These are phyloP conservation scores for Monosporascus ibericus DNA, from an alignment of 2,329 filamentous ascomycete species.

Conservation along the genomic window DNA sequence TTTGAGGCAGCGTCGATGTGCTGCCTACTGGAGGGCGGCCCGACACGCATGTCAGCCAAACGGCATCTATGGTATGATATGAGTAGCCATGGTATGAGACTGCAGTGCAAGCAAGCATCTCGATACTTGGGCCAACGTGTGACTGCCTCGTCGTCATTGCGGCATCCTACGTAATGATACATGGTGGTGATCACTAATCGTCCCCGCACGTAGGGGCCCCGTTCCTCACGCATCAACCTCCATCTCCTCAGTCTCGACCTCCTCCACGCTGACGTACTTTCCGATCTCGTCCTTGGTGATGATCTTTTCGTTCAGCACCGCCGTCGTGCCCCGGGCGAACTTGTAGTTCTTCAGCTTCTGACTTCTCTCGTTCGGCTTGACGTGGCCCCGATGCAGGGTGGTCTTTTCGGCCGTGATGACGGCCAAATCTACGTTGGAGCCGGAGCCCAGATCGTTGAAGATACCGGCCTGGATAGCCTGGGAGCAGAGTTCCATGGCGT, in stretches of 20 bases:
- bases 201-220: too few relatives aligned
- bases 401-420: conserved; percentile 96
- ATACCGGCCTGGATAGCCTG: conserved; percentile 90
- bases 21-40: neutral
- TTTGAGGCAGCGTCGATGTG: neutral
- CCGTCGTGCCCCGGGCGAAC: conserved; percentile 88
- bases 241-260: conserved; percentile 69
- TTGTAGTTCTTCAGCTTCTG: conserved; percentile 91
- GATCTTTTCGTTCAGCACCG: conserved; percentile 90
- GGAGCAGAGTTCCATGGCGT: conserved; percentile 62
- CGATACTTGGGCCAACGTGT: neutral
- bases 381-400: conserved; percentile 84
- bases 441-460: conserved; percentile 96
- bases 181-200: neutral
- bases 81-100: neutral
- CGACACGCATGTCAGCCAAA: neutral
- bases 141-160: neutral
- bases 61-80: neutral
- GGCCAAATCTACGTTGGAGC: conserved; percentile 94
- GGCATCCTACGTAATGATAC: neutral
- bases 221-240: conserved; percentile 55
- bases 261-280: conserved; percentile 88
- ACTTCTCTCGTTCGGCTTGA: conserved; percentile 85
- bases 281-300: conserved; percentile 91
- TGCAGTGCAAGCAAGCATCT: neutral